Evolutionary conservation across 257 asterid genomes (phyloP).

Genomic region (Vinca minor): DNA sequence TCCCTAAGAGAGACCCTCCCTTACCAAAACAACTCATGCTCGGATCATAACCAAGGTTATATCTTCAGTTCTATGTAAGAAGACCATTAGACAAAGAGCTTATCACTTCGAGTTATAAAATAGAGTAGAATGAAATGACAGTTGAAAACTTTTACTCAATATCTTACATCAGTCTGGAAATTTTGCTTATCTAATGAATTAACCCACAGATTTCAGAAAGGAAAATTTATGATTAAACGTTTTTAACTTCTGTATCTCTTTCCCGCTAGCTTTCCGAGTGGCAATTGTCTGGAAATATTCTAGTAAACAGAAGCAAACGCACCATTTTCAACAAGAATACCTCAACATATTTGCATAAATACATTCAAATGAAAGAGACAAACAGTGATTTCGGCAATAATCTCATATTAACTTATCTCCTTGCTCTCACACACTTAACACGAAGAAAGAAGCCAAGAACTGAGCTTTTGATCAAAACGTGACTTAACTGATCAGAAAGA

Average conservation of each 20-base stretch:
- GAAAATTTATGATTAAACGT: no score
- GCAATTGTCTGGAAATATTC: background rate
- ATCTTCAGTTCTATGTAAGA: background rate
- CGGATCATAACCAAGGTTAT: background rate
- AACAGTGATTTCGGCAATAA: no score
- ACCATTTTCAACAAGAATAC: background rate
- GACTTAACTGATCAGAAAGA: constrained; percentile 67
- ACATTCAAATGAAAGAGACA: no score
- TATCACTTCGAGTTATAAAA: background rate
- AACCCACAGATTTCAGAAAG: background rate
- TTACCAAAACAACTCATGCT: background rate
- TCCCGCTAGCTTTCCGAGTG: background rate
- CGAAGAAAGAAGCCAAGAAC: no score
- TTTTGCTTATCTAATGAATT: background rate
- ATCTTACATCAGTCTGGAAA: background rate
- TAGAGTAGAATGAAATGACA: no score
- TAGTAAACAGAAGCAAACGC: background rate
- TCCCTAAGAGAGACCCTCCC: background rate
- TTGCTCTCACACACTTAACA: no score
- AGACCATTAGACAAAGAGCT: background rate
- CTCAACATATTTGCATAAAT: no score
- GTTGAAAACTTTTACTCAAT: no score
- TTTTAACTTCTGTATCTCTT: background rate
- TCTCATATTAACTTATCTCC: no score
- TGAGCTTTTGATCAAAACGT: no score